Evolutionary conservation across 495 filamentous ascomycete genomes (phyloP).

Genomic region (Penicillium angulare): DNA sequence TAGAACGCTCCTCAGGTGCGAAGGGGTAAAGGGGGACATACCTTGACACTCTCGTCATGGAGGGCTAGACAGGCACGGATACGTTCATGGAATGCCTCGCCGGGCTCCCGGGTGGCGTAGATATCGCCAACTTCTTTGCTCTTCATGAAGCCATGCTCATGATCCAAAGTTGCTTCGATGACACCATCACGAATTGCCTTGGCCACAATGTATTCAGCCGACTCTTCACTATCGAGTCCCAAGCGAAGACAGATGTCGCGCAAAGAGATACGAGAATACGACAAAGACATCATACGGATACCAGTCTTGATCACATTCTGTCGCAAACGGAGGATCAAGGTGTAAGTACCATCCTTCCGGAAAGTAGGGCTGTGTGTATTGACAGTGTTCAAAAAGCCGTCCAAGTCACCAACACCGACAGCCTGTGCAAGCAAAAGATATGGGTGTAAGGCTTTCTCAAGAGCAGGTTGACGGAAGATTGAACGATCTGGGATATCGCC

Average conservation of each 20-base stretch:
- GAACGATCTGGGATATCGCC: slow-evolving; percentile 96
- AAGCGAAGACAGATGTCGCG: slow-evolving; percentile 96
- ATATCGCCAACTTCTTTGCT: slow-evolving; percentile 94
- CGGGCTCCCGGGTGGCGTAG: slow-evolving; percentile 92
- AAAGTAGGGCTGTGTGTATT: slow-evolving; percentile 77
- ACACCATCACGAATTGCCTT: slow-evolving; percentile 98
- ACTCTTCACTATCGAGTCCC: slow-evolving; percentile 89
- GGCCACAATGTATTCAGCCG: slow-evolving; percentile 96
- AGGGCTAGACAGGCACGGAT: slow-evolving; percentile 86
- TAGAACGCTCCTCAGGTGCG: too few species aligned
- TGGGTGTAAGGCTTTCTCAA: slow-evolving; percentile 83
- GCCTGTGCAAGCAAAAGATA: slow-evolving; percentile 93
- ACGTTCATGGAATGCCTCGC: slow-evolving; percentile 94
- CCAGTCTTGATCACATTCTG: slow-evolving; percentile 99
- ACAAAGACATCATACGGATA: slow-evolving; percentile 97
- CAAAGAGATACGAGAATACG: slow-evolving; percentile 95
- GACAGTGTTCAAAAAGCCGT: slow-evolving; percentile 84
- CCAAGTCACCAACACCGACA: slow-evolving; percentile 90
- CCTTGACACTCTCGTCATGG: slow-evolving; percentile 98
- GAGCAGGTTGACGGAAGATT: slow-evolving; percentile 81
- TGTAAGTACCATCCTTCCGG: slow-evolving; percentile 92
- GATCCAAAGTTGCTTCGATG: slow-evolving; percentile 92
- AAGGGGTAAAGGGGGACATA: slow-evolving; percentile 33
- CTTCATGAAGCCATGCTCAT: slow-evolving; percentile 96
- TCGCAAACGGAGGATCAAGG: slow-evolving; percentile 85